Conservation (phyloP, 306 rosid genomes). For the Castanospermum australe region DNA sequence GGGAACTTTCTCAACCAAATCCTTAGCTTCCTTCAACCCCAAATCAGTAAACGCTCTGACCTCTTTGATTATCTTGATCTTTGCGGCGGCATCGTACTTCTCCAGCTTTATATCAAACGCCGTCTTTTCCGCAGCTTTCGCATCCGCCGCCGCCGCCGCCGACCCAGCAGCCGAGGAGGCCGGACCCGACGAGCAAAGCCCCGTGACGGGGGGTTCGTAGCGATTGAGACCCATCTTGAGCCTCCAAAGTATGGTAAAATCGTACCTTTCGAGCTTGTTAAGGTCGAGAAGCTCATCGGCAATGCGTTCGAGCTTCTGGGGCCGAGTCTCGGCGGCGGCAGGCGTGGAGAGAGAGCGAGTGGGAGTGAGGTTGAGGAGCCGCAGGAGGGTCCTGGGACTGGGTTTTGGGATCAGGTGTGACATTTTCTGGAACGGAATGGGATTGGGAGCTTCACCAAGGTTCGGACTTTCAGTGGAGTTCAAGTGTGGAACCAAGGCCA, state of each 20-base stretch:
- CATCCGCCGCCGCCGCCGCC: background rate
- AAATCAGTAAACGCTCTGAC: slow-evolving; percentile 52
- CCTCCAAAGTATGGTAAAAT: slow-evolving; percentile 48
- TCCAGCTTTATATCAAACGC: slow-evolving; percentile 47
- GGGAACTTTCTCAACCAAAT: slow-evolving; percentile 52
- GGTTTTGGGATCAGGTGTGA: background rate
- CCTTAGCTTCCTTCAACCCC: slow-evolving; percentile 56
- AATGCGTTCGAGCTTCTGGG: slow-evolving; percentile 34
- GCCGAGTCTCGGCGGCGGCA: slow-evolving; percentile 8
- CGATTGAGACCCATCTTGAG: slow-evolving; percentile 47
- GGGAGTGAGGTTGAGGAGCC: background rate
- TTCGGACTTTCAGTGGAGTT: too few species aligned
- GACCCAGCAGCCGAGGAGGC: background rate
- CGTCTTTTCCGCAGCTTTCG: slow-evolving; percentile 31
- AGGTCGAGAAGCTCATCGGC: slow-evolving; percentile 39
- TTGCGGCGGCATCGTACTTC: slow-evolving; percentile 46
- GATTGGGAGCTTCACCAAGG: too few species aligned
- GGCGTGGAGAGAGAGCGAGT: slow-evolving; percentile 20
- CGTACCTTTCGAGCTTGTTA: slow-evolving; percentile 44
- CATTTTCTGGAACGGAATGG: background rate
- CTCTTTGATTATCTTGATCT: slow-evolving; percentile 55
- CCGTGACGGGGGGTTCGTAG: slow-evolving; percentile 31
- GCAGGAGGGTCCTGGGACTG: background rate
- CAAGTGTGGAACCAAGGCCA: too few species aligned
- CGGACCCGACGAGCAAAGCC: background rate